Percentiles rank a stretch among this genome's conserved stretches.
Conservation (phyloP, 176 grass and related monocot species). For the Pontederia crassipes region DNA sequence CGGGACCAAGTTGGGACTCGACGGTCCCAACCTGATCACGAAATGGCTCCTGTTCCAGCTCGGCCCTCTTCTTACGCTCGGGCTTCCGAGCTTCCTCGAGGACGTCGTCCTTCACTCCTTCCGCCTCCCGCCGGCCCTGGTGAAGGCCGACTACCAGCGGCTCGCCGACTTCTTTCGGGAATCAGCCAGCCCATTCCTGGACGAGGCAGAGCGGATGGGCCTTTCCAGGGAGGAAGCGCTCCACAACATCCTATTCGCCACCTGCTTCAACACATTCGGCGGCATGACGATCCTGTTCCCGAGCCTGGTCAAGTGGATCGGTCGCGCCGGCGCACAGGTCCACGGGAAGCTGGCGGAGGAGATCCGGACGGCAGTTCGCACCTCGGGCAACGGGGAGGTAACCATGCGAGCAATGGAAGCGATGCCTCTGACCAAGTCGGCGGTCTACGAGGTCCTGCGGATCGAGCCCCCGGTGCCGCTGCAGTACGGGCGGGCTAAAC, state of each 20-base stretch:
- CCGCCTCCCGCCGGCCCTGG: constrained; percentile 12
- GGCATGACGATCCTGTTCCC: constrained; percentile 7
- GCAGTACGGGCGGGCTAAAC: constrained; percentile 13
- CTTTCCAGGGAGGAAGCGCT: constrained; percentile 5
- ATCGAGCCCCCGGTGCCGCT: constrained; percentile 13
- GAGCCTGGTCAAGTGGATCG: neutral
- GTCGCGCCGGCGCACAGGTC: neutral
- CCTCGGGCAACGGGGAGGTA: neutral
- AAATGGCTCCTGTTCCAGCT: constrained; percentile 11
- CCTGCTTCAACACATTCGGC: constrained; percentile 16
- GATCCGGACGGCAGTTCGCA: neutral
- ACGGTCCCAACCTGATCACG: constrained; percentile 2
- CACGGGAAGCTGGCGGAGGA: constrained; percentile 4
- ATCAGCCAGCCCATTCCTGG: neutral
- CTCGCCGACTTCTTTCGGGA: constrained; percentile 1
- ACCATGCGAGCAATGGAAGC: constrained; percentile 7
- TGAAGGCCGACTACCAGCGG: neutral
- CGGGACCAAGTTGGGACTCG: neutral
- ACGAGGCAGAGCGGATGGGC: constrained; percentile 7
- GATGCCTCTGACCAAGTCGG: constrained; percentile 3
- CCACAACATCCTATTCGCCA: constrained; percentile 20
- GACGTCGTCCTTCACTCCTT: constrained; percentile 14
- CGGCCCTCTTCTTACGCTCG: constrained; percentile 1
- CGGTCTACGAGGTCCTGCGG: constrained; percentile 12
- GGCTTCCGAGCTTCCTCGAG: neutral